phyloP scores from a whole-genome alignment of 129 eudicot species.

The Arctium lappa region DNA sequence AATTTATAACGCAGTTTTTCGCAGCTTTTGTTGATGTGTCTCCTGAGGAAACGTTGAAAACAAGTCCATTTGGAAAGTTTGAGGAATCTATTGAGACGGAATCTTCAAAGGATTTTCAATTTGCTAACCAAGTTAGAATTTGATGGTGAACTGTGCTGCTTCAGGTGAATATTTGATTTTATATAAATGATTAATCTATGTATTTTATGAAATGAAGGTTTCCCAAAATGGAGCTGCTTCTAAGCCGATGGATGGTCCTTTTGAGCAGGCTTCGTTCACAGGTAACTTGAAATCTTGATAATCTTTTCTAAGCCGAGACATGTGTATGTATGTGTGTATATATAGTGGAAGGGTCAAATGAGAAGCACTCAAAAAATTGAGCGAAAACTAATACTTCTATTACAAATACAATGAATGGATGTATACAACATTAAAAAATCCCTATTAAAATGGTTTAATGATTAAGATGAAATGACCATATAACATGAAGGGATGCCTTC shows the following conservation, averaged over 20 bases:
- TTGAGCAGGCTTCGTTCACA: conserved; percentile 44
- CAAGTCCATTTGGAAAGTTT: conserved; percentile 52
- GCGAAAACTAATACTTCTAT: too few relatives aligned
- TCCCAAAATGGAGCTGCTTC: conserved; percentile 80
- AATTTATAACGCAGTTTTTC: background rate
- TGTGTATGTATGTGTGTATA: too few relatives aligned
- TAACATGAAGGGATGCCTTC: conserved; percentile 98
- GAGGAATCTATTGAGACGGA: conserved; percentile 52
- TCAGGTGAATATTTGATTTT: background rate
- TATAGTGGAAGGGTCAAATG: too few relatives aligned
- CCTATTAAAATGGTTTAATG: too few relatives aligned
- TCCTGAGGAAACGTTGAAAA: conserved; percentile 75
- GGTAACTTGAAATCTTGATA: conserved; percentile 34
- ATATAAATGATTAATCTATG: background rate
- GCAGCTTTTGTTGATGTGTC: conserved; percentile 91
- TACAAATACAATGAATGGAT: too few relatives aligned
- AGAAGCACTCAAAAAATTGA: too few relatives aligned
- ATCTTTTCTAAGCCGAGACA: too few relatives aligned
- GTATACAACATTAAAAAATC: too few relatives aligned
- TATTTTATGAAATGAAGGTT: conserved; percentile 40
- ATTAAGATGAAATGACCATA: too few relatives aligned
- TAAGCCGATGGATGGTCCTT: conserved; percentile 37
- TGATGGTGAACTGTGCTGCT: conserved; percentile 4
- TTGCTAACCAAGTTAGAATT: conserved; percentile 47
- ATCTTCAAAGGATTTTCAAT: conserved; percentile 40